Evolutionary conservation across 2,329 filamentous ascomycete genomes (phyloP), one percentile per base, ranked within the genome.

Genomic region (Phaeophleospora eucalypticola): DNA sequence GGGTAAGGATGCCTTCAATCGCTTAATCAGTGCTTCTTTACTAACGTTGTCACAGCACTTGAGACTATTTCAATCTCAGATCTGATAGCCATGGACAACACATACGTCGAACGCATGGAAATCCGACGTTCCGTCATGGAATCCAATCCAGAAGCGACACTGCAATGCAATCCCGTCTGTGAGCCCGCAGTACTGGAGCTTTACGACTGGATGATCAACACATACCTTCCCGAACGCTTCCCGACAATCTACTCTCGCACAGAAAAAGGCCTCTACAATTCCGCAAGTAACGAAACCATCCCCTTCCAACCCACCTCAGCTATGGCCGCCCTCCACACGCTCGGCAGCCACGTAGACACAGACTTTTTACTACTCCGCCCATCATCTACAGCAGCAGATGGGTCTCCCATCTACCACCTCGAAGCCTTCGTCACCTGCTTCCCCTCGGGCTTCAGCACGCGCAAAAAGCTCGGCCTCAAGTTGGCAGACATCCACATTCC

Each of bases 331-430:
- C 69, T 83, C 2, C 58, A 69, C 36, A 71, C 69, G 2, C 63
- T 84, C 0, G 74, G 72, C 21, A 65, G 67, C 9, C 75, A 77
- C 43, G 63, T 84, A 19, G 81, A 84, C 54, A 74, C 76, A 37
- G 81, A 84, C 44, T 79, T 83, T 58, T 65, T 84, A 2, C 63
- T 84, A 50, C 70, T 84, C 0, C 65, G 82, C 0, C 77, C 77
- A 0, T 67, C 69, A 18, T 52, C 45, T 4, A 47, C 44, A 1
- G 38, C 54, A 0, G 43, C 57, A 1, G 52, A 58, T 2, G 63
- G 63, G 17, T 56, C 63, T 1, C 54, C 58, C 2, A 53, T 58
- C 47, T 84, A 83, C 62, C 65, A 72, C 21, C 72, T 84, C 8
- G 66, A 79, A 58, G 79, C 75, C 6, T 83, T 78, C 61, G 66